phyloP scores from a whole-genome alignment of 2,329 filamentous ascomycete species.

The Curvularia hawaiiensis region DNA sequence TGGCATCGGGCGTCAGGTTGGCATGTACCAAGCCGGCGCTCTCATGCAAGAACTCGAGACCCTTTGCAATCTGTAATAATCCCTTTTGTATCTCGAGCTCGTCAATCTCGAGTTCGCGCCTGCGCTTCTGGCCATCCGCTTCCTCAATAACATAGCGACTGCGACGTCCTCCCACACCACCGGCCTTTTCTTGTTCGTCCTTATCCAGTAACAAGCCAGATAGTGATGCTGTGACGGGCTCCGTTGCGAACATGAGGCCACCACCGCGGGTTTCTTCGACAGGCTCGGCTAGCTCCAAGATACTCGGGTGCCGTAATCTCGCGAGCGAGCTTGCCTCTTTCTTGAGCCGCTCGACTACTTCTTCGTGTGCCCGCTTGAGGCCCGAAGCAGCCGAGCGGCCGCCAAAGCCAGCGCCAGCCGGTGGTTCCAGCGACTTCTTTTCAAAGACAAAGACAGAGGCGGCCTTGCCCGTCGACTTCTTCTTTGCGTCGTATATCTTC shows the following conservation, averaged over 20 bases:
- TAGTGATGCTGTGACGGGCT: constrained; percentile 87
- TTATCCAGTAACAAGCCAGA: constrained; percentile 83
- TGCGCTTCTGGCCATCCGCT: constrained; percentile 69
- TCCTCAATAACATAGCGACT: constrained; percentile 85
- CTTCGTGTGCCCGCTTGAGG: constrained; percentile 81
- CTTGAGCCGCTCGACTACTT: constrained; percentile 88
- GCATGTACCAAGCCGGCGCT: constrained; percentile 92
- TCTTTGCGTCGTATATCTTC: constrained; percentile 98
- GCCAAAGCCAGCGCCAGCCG: constrained; percentile 63
- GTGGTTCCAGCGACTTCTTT: constrained; percentile 78
- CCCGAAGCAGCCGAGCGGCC: constrained; percentile 65
- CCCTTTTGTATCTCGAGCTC: constrained; percentile 98
- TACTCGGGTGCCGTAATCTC: constrained; percentile 84
- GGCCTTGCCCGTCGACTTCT: constrained; percentile 87
- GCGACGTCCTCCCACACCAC: constrained; percentile 70
- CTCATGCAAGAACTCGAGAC: constrained; percentile 92
- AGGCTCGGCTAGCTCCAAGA: constrained; percentile 91
- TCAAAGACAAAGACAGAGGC: constrained; percentile 97
- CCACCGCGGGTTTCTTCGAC: constrained; percentile 93
- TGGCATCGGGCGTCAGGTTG: constrained; percentile 90
- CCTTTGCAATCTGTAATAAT: constrained; percentile 88
- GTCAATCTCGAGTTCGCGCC: constrained; percentile 89
- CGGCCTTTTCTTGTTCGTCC: constrained; percentile 78
- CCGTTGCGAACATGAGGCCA: constrained; percentile 93
- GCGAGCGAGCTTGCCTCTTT: constrained; percentile 91